These are phyloP conservation scores for Chlorella sp. DNA, from an alignment of 139 green algal genomes.

Conservation along the genomic window DNA sequence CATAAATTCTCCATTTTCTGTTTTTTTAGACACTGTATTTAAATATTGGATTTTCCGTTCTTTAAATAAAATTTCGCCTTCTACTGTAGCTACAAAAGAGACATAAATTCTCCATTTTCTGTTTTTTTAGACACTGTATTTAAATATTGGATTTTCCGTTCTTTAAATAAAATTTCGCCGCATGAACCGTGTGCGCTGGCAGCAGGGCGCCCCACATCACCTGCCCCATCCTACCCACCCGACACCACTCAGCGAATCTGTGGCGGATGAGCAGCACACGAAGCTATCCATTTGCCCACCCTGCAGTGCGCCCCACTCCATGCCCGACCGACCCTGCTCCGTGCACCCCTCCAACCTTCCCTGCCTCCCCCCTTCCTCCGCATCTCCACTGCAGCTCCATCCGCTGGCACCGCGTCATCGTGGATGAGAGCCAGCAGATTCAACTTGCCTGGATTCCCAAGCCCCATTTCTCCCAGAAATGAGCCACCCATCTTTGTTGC, in stretches of 20 bases:
- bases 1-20: no score
- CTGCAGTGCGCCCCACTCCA: no score
- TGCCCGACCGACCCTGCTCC: neutral
- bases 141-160: neutral
- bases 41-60: slow-evolving; percentile 71
- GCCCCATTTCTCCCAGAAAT: no score
- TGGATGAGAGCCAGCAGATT: slow-evolving; percentile 39
- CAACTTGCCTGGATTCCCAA: no score
- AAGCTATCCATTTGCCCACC: no score
- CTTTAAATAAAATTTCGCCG: neutral
- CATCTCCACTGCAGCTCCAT: neutral
- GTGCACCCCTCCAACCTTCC: neutral
- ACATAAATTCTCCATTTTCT: slow-evolving; percentile 51
- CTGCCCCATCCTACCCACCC: no score
- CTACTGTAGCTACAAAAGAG: slow-evolving; percentile 62
- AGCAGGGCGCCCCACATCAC: neutral
- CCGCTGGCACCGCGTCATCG: slow-evolving; percentile 34
- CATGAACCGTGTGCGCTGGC: neutral
- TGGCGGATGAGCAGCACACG: no score
- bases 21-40: slow-evolving; percentile 65
- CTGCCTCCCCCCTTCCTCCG: neutral
- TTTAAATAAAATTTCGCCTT: slow-evolving; percentile 59
- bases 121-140: slow-evolving; percentile 36
- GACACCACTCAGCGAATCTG: no score
- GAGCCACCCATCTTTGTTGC: neutral